Base-by-base conservation (phyloP, 208 protist species). In the Leishmania gerbilli region DNA sequence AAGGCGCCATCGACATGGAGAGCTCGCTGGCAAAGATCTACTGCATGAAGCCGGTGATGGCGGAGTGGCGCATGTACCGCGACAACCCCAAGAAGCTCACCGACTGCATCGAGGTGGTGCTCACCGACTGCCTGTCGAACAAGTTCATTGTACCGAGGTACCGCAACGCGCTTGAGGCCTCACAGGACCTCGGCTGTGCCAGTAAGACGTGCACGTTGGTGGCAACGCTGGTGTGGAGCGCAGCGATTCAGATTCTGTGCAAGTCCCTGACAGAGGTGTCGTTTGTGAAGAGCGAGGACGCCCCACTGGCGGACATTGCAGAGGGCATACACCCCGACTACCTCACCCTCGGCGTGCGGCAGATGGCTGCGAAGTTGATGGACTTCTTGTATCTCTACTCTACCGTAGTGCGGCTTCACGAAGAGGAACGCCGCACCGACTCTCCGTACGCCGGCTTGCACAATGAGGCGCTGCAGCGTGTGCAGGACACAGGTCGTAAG, bases 91-190 rank as follows among this genome's bases (percentile, higher is more conserved):
- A 78, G 24, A 78, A 81, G 65, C 87, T 97, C 13, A 80, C 65
- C 19, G 65, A 81, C 53, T 88, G 87, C 76, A 79, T 93, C 27
- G 88, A 94, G 53, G 72, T 74, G 45, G 85, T 91, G 74, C 68
- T 97, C n/a, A 89, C 79, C 6, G 82, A 84, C 51, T 96, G 92
- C 78, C 82, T 97, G 45, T 93, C 88, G 58, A 82, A 84, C 67
- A 90, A 92, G 77, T 97, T 97, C 77, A 90, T 93, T 71, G 85
- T 86, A 45, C 85, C 89, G 42, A 93, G 86, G 19, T 97, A 97
- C 84, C 82, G 85, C 65, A 94, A 90, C 77, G 88, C 81, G 21
- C 81, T 95, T 17, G 94, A 96, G 81, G 86, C 91, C 13, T 80
- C 90, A 42, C 74, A 69, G 76, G 79, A 80, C 34, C 74, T 96